Conservation (phyloP, 2,329 filamentous ascomycete genomes). For the Malbranchea zuffiana region DNA sequence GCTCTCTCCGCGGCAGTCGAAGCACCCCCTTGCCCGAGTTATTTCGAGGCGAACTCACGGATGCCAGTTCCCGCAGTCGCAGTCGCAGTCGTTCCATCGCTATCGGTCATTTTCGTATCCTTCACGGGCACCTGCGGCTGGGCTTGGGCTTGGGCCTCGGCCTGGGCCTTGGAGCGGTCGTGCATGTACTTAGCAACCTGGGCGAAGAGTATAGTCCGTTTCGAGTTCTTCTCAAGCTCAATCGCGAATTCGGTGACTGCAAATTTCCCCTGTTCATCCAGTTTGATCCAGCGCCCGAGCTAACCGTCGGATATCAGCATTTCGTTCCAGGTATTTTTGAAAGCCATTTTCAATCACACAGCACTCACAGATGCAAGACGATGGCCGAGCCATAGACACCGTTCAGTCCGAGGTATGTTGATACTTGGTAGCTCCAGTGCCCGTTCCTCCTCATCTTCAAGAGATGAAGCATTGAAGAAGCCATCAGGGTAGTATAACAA, state of each 20-base stretch:
- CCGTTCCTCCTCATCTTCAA: slow-evolving; percentile 46
- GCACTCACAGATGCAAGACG: slow-evolving; percentile 34
- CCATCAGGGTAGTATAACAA: slow-evolving; percentile 37
- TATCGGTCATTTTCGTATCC: no score
- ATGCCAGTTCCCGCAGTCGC: no score
- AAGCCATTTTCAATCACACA: neutral
- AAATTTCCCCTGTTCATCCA: slow-evolving; percentile 25
- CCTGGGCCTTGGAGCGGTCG: neutral
- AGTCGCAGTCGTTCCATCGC: no score
- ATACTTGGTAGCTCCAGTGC: slow-evolving; percentile 42
- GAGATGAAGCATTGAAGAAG: slow-evolving; percentile 40
- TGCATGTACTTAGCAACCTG: slow-evolving; percentile 4
- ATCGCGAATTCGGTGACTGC: slow-evolving; percentile 24
- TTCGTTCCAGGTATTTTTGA: neutral
- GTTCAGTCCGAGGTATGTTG: slow-evolving; percentile 38
- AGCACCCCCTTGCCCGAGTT: no score
- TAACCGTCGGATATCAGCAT: slow-evolving; percentile 12
- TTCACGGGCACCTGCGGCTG: no score
- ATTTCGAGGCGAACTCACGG: no score
- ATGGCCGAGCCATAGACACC: slow-evolving; percentile 42
- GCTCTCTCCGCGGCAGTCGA: no score
- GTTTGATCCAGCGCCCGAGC: slow-evolving; percentile 34
- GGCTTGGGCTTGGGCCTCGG: neutral
- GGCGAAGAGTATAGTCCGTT: slow-evolving; percentile 3
- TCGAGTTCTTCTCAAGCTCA: slow-evolving; percentile 6